Percentiles rank a stretch among this genome's conserved stretches.
Evolutionary conservation across 371 early-diverging fungal species (phyloP).

Genomic region (Mucor racemosus): DNA sequence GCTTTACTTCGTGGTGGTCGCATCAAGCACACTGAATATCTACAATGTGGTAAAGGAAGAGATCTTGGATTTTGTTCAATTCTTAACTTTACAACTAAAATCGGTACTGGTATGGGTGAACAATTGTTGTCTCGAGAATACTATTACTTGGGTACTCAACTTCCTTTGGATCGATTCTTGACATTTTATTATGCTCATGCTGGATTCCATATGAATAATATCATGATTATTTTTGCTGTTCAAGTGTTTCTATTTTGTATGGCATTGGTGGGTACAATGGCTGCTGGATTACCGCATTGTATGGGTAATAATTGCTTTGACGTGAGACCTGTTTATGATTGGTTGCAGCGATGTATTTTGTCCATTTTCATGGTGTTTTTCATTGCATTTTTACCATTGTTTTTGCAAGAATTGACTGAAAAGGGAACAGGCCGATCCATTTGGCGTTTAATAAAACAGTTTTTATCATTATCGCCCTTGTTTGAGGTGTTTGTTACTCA

Average conservation of each 20-base stretch:
- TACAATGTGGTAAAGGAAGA: slow-evolving; percentile 92
- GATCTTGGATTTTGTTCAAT: slow-evolving; percentile 92
- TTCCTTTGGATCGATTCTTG: slow-evolving; percentile 85
- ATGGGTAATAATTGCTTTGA: slow-evolving; percentile 69
- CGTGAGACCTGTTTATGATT: slow-evolving; percentile 73
- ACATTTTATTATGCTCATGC: slow-evolving; percentile 91
- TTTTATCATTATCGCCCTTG: slow-evolving; percentile 82
- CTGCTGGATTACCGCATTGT: slow-evolving; percentile 57
- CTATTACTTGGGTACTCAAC: slow-evolving; percentile 85
- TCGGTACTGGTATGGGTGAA: slow-evolving; percentile 93
- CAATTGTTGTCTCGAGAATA: slow-evolving; percentile 91
- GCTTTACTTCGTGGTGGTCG: slow-evolving; percentile 85
- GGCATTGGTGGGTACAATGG: slow-evolving; percentile 76
- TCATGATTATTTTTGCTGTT: slow-evolving; percentile 86
- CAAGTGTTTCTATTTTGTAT: slow-evolving; percentile 85
- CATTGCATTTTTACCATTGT: slow-evolving; percentile 85
- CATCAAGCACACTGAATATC: slow-evolving; percentile 92
- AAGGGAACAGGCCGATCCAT: slow-evolving; percentile 79
- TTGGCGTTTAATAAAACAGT: slow-evolving; percentile 79
- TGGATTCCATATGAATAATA: slow-evolving; percentile 93
- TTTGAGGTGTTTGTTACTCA: slow-evolving; percentile 93
- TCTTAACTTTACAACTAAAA: slow-evolving; percentile 89
- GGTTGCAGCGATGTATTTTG: slow-evolving; percentile 81
- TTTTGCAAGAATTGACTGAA: slow-evolving; percentile 86
- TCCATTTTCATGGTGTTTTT: slow-evolving; percentile 82